Percentiles rank a stretch among this genome's conserved stretches.
These are phyloP conservation scores for Kwoniella botswanensis DNA, from an alignment of 768 basidiomycete species.

Conservation along the genomic window DNA sequence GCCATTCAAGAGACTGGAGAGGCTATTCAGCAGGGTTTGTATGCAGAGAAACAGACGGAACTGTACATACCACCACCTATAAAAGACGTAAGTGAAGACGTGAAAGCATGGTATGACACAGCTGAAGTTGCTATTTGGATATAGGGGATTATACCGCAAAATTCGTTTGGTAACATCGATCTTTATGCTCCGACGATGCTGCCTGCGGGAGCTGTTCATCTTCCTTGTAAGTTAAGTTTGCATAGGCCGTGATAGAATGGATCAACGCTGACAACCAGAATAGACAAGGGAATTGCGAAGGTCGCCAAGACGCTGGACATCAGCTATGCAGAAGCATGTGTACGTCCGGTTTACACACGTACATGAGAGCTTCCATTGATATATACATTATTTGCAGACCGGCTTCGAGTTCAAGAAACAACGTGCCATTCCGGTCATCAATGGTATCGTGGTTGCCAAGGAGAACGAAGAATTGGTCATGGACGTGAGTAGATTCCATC, in stretches of 20 bases:
- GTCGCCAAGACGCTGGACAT: conserved; percentile 84
- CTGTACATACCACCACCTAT: conserved; percentile 78
- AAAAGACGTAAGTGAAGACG: conserved; percentile 68
- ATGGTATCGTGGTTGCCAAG: conserved; percentile 82
- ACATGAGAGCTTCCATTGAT: neutral
- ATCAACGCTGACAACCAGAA: conserved; percentile 15
- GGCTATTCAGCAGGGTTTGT: conserved; percentile 83
- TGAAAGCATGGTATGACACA: neutral
- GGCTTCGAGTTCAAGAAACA: conserved; percentile 97
- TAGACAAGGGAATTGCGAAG: conserved; percentile 86
- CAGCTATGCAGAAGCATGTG: conserved; percentile 93
- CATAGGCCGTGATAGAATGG: neutral
- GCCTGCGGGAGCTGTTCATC: conserved; percentile 79
- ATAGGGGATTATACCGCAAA: conserved; percentile 91
- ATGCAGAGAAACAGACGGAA: conserved; percentile 82
- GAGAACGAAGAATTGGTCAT: conserved; percentile 76
- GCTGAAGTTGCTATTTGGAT: neutral
- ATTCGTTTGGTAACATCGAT: conserved; percentile 96
- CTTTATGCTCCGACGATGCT: conserved; percentile 94
- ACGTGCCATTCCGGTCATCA: conserved; percentile 79
- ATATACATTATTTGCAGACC: conserved; percentile 63
- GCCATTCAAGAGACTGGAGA: conserved; percentile 63
- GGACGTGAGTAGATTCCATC: conserved; percentile 65
- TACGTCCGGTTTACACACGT: conserved; percentile 61
- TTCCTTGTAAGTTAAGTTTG: conserved; percentile 73